Conservation (phyloP, 2,329 filamentous ascomycete species). For the Nothophoma quercina region DNA sequence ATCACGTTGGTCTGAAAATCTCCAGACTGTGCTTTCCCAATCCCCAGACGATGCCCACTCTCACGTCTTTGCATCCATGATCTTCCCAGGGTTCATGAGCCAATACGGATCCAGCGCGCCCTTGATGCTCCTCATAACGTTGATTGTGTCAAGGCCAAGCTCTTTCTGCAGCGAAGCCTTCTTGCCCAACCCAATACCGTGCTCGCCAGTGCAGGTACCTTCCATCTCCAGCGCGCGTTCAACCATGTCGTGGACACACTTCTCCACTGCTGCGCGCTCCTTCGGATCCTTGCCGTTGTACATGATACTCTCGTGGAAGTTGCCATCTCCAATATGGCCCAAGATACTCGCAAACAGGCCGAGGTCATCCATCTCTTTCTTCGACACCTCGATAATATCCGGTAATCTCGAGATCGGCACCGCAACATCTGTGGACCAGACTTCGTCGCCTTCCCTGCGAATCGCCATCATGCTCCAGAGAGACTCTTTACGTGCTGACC, state of each 20-base stretch:
- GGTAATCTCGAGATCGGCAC: conserved; percentile 67
- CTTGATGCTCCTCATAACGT: conserved; percentile 86
- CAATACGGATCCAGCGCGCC: conserved; percentile 81
- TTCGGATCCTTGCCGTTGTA: conserved; percentile 75
- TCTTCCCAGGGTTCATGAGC: conserved; percentile 93
- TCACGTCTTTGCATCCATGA: conserved; percentile 68
- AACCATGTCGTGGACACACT: conserved; percentile 89
- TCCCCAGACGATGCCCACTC: not conserved
- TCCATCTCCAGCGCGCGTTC: conserved; percentile 92
- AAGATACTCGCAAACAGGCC: conserved; percentile 87
- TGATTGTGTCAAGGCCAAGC: conserved; percentile 79
- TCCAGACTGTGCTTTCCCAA: no score
- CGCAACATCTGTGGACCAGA: conserved; percentile 69
- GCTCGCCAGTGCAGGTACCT: conserved; percentile 89
- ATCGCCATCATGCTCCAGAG: conserved; percentile 68
- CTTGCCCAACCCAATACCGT: conserved; percentile 86
- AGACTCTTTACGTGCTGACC: conserved; percentile 67
- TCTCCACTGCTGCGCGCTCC: conserved; percentile 78
- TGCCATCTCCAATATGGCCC: conserved; percentile 91
- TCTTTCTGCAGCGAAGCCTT: conserved; percentile 81
- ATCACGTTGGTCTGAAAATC: no score
- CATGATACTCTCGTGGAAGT: conserved; percentile 93
- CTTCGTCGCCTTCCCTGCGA: conserved; percentile 62
- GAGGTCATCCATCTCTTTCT: conserved; percentile 86
- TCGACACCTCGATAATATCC: conserved; percentile 78